Conservation (phyloP, 75 land plant species). For the Pinus taeda region DNA sequence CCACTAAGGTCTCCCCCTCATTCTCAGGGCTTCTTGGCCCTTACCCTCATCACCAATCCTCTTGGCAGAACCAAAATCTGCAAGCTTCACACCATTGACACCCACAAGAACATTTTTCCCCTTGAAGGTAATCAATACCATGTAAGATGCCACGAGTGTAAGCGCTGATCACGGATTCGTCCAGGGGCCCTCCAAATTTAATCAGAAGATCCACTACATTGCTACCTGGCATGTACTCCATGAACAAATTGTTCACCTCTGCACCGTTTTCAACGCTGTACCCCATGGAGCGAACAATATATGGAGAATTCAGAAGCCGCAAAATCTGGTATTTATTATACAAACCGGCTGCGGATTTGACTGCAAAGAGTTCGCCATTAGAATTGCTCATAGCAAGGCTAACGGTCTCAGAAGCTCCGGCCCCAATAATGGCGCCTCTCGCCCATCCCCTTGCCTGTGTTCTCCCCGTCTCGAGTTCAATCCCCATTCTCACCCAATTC, state of each 20-base stretch:
- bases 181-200: slow-evolving; percentile 17
- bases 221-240: slow-evolving; percentile 71
- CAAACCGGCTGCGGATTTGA: slow-evolving; percentile 34
- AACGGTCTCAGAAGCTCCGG: slow-evolving; percentile 45
- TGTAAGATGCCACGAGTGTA: slow-evolving; percentile 33
- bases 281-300: slow-evolving; percentile 43
- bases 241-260: slow-evolving; percentile 31
- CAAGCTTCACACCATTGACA: slow-evolving; percentile 47
- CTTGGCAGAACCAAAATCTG: slow-evolving; percentile 81
- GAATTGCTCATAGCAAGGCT: slow-evolving; percentile 34
- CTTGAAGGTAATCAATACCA: slow-evolving; percentile 54
- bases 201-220: slow-evolving; percentile 33
- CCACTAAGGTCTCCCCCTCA: slow-evolving; percentile 66
- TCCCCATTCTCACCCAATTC: too few relatives aligned
- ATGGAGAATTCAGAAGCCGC: slow-evolving; percentile 24
- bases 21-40: background rate
- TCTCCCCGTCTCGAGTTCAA: too few relatives aligned
- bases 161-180: slow-evolving; percentile 26
- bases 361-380: slow-evolving; percentile 47
- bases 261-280: slow-evolving; percentile 13
- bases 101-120: slow-evolving; percentile 60
- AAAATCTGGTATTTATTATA: slow-evolving; percentile 38
- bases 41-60: background rate
- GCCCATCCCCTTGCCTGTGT: slow-evolving; percentile 18
- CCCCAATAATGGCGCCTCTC: slow-evolving; percentile 33